These are phyloP conservation scores for Pilatotrama ljubarskyi DNA, from an alignment of 768 basidiomycete species.

Conservation along the genomic window DNA sequence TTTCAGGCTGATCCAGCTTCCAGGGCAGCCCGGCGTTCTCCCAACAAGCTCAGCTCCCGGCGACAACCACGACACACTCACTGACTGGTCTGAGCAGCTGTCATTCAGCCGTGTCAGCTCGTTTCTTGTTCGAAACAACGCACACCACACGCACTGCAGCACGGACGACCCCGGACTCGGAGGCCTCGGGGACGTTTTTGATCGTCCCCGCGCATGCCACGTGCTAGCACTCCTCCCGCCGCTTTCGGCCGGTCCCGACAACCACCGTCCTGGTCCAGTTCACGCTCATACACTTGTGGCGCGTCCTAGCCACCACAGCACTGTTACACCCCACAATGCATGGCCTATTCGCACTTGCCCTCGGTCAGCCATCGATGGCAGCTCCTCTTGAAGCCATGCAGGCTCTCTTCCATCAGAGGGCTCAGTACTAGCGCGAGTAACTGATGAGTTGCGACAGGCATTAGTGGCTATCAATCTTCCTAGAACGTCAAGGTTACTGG, in stretches of 20 bases:
- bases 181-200: neutral
- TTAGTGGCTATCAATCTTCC: too few relatives aligned
- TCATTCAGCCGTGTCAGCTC: neutral
- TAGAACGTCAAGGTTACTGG: too few relatives aligned
- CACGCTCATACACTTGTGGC: neutral
- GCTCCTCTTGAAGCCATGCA: too few relatives aligned
- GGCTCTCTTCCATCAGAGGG: too few relatives aligned
- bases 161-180: neutral
- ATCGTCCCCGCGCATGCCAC: slow-evolving; percentile 3
- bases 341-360: too few relatives aligned
- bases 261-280: neutral
- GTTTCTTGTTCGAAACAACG: neutral
- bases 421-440: too few relatives aligned
- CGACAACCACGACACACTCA: neutral
- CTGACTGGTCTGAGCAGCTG: neutral
- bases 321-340: too few relatives aligned
- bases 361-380: too few relatives aligned
- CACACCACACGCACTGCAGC: neutral
- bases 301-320: neutral
- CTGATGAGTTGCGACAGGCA: too few relatives aligned
- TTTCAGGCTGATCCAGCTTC: slow-evolving; percentile 1
- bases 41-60: neutral
- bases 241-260: neutral
- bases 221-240: slow-evolving; percentile 9
- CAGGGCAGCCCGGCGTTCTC: neutral